These are phyloP conservation scores for Metschnikowia lunata DNA, from an alignment of 805 yeast species.

Conservation along the genomic window DNA sequence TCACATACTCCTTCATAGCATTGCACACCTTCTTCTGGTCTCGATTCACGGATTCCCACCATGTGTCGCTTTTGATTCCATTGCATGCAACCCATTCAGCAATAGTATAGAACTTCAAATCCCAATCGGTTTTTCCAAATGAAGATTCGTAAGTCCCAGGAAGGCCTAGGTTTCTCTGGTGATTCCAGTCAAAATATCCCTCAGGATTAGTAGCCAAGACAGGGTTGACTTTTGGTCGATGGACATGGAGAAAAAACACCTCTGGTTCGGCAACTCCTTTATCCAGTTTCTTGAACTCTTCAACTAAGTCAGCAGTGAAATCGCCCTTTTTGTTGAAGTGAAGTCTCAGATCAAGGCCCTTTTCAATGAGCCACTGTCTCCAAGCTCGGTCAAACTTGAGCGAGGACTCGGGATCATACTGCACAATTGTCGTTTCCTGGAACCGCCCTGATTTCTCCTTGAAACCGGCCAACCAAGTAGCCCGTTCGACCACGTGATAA, in stretches of 20 bases:
- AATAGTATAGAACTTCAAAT: conserved; percentile 20
- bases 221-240: conserved; percentile 20
- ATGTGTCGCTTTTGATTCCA: conserved; percentile 18
- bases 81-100: conserved; percentile 24
- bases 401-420: conserved; percentile 19
- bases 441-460: conserved; percentile 6
- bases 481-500: conserved; percentile 25
- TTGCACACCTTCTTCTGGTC: conserved; percentile 19
- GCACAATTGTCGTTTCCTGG: conserved; percentile 23
- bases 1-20: conserved; percentile 20
- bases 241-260: conserved; percentile 22
- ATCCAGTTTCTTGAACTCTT: conserved; percentile 10
- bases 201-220: conserved; percentile 4
- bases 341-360: conserved; percentile 17
- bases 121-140: conserved; percentile 23
- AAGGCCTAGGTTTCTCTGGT: conserved; percentile 19
- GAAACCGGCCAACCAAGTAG: conserved; percentile 23
- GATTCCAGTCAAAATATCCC: conserved; percentile 13
- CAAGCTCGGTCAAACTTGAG: conserved; percentile 10
- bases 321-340: conserved; percentile 16
- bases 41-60: conserved; percentile 18
- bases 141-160: conserved; percentile 14
- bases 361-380: conserved; percentile 16
- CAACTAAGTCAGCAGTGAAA: conserved; percentile 10
- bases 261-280: conserved; percentile 7